These are phyloP conservation scores for Diaporthe destruens DNA, from an alignment of 2,329 filamentous ascomycete genomes.

Conservation along the genomic window DNA sequence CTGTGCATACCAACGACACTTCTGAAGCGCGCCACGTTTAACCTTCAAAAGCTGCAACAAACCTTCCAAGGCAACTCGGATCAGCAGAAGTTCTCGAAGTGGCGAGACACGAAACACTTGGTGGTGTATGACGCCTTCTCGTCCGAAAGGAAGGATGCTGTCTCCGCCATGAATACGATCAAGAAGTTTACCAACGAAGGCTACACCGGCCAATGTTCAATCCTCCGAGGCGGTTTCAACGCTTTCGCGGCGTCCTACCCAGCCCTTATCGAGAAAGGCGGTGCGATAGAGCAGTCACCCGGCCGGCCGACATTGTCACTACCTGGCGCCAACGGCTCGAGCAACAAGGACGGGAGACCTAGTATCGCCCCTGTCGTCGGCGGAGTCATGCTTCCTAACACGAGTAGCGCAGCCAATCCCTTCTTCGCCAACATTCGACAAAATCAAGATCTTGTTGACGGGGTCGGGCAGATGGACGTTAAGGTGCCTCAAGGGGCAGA, in stretches of 20 bases:
- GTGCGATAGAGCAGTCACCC: conserved; percentile 44
- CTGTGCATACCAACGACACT: conserved; percentile 96
- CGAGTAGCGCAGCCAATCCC: conserved; percentile 79
- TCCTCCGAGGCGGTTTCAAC: conserved; percentile 85
- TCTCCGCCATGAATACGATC: conserved; percentile 84
- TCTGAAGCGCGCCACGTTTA: conserved; percentile 90
- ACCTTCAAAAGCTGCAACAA: conserved; percentile 86
- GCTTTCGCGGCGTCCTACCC: conserved; percentile 78
- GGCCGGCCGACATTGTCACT: conserved; percentile 63
- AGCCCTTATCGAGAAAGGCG: conserved; percentile 68
- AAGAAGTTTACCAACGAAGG: conserved; percentile 93
- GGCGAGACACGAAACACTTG: conserved; percentile 80
- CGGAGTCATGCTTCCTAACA: conserved; percentile 83
- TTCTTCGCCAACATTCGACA: conserved; percentile 98
- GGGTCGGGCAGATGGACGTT: conserved; percentile 85
- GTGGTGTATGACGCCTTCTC: conserved; percentile 90
- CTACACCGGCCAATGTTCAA: conserved; percentile 78
- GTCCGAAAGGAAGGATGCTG: conserved; percentile 82
- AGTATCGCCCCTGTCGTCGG: conserved; percentile 83
- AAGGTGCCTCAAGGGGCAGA: conserved; percentile 60
- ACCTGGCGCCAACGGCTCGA: conserved; percentile 57
- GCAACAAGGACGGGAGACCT: conserved; percentile 54
- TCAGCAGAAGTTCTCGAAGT: conserved; percentile 79
- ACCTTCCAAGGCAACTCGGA: conserved; percentile 83
- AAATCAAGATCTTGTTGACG: conserved; percentile 94